Percentiles rank a stretch among this genome's conserved stretches.
phyloP scores from a whole-genome alignment of 2,329 filamentous ascomycete species.

The Harringtonia aguacate region DNA sequence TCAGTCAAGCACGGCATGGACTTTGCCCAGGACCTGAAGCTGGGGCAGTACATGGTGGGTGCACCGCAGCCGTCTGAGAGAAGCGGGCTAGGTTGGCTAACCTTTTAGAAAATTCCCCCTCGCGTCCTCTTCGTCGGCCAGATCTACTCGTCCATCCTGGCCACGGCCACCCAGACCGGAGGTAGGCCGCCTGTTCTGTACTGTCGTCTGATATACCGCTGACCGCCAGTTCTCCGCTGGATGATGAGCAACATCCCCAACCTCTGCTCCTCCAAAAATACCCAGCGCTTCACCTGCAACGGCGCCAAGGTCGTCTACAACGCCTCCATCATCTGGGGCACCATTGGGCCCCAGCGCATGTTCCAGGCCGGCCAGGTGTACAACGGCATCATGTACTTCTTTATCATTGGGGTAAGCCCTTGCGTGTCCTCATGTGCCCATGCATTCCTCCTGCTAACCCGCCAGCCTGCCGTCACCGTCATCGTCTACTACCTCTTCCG shows the following conservation, averaged over 20 bases:
- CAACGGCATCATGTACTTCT: slow-evolving; percentile 35
- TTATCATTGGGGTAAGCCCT: slow-evolving; percentile 32
- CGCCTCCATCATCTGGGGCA: slow-evolving; percentile 43
- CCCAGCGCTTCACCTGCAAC: slow-evolving; percentile 39
- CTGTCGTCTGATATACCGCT: too few species aligned
- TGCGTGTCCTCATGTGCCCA: slow-evolving; percentile 13
- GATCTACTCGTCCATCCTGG: slow-evolving; percentile 44
- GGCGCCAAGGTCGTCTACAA: slow-evolving; percentile 46
- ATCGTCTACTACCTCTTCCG: slow-evolving; percentile 5
- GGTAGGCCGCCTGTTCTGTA: too few species aligned
- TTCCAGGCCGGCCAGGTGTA: slow-evolving; percentile 39
- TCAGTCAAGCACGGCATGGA: slow-evolving; percentile 37
- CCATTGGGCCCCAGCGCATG: slow-evolving; percentile 38
- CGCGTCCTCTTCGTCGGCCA: slow-evolving; percentile 48
- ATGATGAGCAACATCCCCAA: slow-evolving; percentile 36
- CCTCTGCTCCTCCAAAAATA: slow-evolving; percentile 37
- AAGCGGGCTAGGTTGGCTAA: too few species aligned
- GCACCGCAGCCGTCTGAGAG: background rate
- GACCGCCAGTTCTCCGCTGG: slow-evolving; percentile 25
- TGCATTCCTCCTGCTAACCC: background rate
- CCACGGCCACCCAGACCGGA: slow-evolving; percentile 25
- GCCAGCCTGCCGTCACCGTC: slow-evolving; percentile 4
- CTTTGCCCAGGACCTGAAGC: slow-evolving; percentile 27
- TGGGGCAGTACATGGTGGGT: slow-evolving; percentile 7
- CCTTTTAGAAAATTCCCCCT: slow-evolving; percentile 44